Conservation (phyloP, 306 rosid species). For the Hippophae tibetana region DNA sequence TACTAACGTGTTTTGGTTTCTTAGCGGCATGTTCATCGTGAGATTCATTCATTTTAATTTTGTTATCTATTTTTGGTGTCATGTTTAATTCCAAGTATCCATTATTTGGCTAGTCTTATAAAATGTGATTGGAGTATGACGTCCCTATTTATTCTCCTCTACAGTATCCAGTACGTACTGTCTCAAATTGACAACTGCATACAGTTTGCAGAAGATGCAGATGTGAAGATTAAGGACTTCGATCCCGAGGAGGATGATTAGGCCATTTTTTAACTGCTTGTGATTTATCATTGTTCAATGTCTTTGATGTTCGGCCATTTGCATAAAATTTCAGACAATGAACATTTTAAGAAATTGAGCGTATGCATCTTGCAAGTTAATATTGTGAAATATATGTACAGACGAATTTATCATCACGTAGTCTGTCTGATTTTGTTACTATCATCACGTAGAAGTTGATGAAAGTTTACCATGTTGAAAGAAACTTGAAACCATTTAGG, state of each 20-base stretch:
- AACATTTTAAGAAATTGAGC: too few species aligned
- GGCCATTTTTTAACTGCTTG: neutral
- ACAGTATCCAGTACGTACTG: constrained; percentile 50
- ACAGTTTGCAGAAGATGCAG: constrained; percentile 71
- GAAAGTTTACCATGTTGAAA: too few species aligned
- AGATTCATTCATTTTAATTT: too few species aligned
- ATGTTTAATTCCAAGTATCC: neutral
- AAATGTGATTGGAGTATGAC: neutral
- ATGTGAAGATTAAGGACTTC: constrained; percentile 58
- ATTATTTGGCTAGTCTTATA: neutral
- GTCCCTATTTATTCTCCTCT: constrained; percentile 11
- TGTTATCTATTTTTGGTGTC: neutral
- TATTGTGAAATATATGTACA: too few species aligned
- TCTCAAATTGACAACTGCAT: constrained; percentile 54
- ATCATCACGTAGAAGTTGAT: too few species aligned
- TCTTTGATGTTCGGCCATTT: neutral
- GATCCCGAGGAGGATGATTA: constrained; percentile 52
- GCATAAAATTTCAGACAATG: neutral
- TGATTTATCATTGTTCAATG: neutral
- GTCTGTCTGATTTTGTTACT: too few species aligned
- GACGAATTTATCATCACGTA: too few species aligned
- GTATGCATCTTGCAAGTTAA: too few species aligned
- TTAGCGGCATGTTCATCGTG: too few species aligned
- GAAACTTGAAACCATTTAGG: too few species aligned
- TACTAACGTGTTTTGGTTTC: too few species aligned